Conservation (phyloP, 805 yeast genomes). For the Cyberlindnera euphorbiiphila region DNA sequence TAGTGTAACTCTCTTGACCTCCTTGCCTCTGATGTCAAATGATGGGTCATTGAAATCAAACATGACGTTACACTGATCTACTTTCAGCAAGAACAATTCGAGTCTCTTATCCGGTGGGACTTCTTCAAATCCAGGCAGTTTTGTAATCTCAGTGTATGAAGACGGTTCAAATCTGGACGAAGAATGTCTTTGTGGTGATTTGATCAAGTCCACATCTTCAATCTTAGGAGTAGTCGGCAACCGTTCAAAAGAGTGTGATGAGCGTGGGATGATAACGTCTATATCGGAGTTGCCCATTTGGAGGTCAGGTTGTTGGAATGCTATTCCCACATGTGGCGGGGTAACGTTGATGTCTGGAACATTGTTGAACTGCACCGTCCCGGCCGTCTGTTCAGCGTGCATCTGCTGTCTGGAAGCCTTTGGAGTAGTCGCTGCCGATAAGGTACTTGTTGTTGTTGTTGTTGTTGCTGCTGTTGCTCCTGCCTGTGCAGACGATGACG, state of each 20-base stretch:
- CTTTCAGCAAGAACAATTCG: conserved; percentile 76
- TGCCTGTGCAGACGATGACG: too few relatives aligned
- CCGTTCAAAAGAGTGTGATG: conserved; percentile 52
- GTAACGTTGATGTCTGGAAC: conserved; percentile 20
- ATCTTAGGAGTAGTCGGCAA: conserved; percentile 54
- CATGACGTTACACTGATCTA: conserved; percentile 91
- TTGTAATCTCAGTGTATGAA: conserved; percentile 57
- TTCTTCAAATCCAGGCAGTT: conserved; percentile 84
- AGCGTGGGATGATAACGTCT: conserved; percentile 33
- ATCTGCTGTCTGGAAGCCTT: conserved; percentile 7
- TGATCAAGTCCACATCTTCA: conserved; percentile 70
- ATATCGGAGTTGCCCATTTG: conserved; percentile 11
- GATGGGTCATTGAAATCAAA: conserved; percentile 95
- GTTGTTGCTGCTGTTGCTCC: too few relatives aligned
- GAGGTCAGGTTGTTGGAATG: conserved; percentile 7
- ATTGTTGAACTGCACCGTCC: neutral
- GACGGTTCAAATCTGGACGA: conserved; percentile 88
- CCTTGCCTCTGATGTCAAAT: conserved; percentile 88
- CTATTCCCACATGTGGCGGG: conserved; percentile 11
- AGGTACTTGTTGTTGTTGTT: too few relatives aligned
- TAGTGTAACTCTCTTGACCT: conserved; percentile 79
- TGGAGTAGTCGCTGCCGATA: neutral
- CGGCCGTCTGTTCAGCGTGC: conserved; percentile 5
- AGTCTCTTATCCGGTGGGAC: conserved; percentile 79
- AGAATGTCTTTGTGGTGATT: conserved; percentile 86